Percentiles rank a stretch among this genome's conserved stretches.
These are phyloP conservation scores for Euphrasia arctica DNA, from an alignment of 305 asterid genomes.

Conservation along the genomic window DNA sequence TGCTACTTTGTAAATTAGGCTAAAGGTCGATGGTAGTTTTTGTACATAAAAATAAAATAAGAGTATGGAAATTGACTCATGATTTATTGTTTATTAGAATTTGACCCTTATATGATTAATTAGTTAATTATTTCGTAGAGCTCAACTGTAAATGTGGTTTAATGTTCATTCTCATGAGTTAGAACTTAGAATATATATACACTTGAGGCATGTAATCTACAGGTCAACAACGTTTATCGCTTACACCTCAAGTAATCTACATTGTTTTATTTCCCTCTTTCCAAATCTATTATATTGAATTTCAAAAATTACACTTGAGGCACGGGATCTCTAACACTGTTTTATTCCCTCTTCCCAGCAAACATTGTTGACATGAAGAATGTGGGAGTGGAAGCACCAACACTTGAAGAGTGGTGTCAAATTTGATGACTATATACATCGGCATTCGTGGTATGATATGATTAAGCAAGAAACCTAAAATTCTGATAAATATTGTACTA, in stretches of 20 bases:
- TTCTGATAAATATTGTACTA: background rate
- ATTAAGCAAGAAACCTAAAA: background rate
- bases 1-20: background rate
- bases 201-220: no score
- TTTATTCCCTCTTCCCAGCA: slow-evolving; percentile 38
- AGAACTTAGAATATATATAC: background rate
- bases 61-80: no score
- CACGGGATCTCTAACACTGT: background rate
- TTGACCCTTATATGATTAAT: no score
- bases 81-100: no score
- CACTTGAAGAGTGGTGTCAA: slow-evolving; percentile 64
- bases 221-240: no score
- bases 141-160: background rate
- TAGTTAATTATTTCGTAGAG: no score
- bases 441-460: background rate
- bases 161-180: background rate
- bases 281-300: no score
- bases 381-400: slow-evolving; percentile 60
- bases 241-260: no score
- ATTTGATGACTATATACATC: slow-evolving; percentile 22
- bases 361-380: slow-evolving; percentile 65
- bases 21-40: background rate
- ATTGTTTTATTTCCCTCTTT: no score
- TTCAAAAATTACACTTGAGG: background rate
- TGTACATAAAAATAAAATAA: no score